Conservation (phyloP, 2,329 filamentous ascomycete genomes). For the Paecilomyces sp. region DNA sequence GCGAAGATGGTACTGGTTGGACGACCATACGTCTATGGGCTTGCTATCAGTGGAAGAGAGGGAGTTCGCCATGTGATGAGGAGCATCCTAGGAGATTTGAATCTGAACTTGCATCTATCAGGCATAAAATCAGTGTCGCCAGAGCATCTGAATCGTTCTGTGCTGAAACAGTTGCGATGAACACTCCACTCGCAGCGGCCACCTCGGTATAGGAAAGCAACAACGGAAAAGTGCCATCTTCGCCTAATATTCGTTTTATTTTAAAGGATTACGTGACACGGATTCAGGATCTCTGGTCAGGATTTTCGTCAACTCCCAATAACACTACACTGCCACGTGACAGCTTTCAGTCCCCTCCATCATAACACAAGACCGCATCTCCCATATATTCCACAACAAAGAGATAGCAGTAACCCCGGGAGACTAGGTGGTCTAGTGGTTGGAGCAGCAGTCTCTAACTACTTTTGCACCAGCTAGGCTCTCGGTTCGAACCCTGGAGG, state of each 20-base stretch:
- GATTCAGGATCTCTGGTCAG: no score
- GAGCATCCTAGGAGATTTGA: constrained; percentile 16
- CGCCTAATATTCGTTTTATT: no score
- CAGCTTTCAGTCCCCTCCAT: no score
- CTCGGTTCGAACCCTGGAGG: no score
- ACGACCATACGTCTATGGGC: constrained; percentile 47
- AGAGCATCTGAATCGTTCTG: constrained; percentile 7
- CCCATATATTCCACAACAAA: background rate
- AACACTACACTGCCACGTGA: no score
- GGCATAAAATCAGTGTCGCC: constrained; percentile 6
- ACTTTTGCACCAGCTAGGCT: no score
- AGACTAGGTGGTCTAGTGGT: no score
- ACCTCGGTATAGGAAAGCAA: background rate
- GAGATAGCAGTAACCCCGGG: no score
- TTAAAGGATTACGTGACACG: no score
- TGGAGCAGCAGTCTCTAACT: no score
- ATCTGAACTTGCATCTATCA: constrained; percentile 15
- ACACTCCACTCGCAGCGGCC: background rate
- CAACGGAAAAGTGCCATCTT: background rate
- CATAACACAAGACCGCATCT: no score
- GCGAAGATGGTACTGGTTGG: constrained; percentile 46
- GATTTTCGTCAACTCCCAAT: no score
- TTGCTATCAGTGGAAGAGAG: constrained; percentile 46
- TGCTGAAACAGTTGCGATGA: background rate
- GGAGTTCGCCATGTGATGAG: constrained; percentile 33